These are phyloP conservation scores for Arthroderma sp. DNA, from an alignment of 2,329 filamentous ascomycete species.

Conservation along the genomic window DNA sequence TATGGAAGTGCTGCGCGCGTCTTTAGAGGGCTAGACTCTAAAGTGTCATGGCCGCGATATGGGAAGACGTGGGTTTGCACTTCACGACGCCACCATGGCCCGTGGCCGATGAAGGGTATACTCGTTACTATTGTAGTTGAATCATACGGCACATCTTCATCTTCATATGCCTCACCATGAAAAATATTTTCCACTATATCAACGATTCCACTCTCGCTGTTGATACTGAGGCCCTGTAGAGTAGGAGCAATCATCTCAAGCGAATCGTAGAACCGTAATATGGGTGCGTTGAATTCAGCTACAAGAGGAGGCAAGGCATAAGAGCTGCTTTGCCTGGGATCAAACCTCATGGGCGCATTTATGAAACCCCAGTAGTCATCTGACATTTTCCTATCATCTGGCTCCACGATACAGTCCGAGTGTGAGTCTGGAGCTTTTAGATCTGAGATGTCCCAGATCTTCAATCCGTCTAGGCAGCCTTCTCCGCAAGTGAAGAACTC, in stretches of 20 bases:
- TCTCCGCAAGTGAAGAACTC: not conserved
- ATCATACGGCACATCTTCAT: too few relatives aligned
- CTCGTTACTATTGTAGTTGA: conserved; percentile 27
- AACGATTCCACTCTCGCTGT: not conserved
- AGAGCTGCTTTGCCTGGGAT: not conserved
- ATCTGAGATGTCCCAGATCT: too few relatives aligned
- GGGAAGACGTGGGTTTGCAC: conserved; percentile 29
- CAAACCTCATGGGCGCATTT: too few relatives aligned
- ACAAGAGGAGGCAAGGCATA: not conserved
- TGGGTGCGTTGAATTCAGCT: not conserved
- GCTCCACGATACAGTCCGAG: too few relatives aligned
- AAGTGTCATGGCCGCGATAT: conserved; percentile 31
- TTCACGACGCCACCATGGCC: conserved; percentile 41
- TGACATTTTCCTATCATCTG: too few relatives aligned
- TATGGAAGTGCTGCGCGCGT: too few relatives aligned
- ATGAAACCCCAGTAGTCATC: too few relatives aligned
- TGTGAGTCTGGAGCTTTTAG: too few relatives aligned
- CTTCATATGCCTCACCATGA: too few relatives aligned
- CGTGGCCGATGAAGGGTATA: conserved; percentile 42
- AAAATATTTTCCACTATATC: not conserved
- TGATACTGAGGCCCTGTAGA: not conserved
- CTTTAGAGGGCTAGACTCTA: conserved; percentile 7
- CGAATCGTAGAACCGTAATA: not conserved
- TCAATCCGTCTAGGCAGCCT: too few relatives aligned
- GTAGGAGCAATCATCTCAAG: not conserved